Conservation (phyloP, 352 stramenopile genomes). For the Saprolegnia diclina region DNA sequence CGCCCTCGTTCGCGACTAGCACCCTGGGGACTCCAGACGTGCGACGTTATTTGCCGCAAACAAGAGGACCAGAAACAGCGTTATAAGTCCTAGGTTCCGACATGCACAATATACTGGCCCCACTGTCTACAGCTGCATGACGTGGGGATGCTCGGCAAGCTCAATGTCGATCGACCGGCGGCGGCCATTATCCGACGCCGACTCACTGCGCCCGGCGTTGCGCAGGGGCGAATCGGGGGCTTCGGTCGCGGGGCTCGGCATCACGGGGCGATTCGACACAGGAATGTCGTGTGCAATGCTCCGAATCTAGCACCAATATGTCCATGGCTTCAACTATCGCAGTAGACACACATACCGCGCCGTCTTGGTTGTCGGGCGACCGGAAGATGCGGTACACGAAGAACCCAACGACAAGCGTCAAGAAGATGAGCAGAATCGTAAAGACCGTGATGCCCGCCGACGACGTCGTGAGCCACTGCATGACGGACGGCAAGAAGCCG, state of each 20-base stretch:
- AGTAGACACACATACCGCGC: conserved; percentile 21
- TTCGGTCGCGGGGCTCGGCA: not conserved
- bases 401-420: conserved; percentile 36
- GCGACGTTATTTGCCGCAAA: too few species aligned
- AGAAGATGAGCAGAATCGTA: conserved; percentile 36
- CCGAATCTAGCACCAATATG: not conserved
- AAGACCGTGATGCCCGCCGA: conserved; percentile 47
- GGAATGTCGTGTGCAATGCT: not conserved
- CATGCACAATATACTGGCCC: too few species aligned
- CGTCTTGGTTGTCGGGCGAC: conserved; percentile 62
- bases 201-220: not conserved
- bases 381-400: conserved; percentile 52
- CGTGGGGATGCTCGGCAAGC: not conserved
- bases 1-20: too few species aligned
- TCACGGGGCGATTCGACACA: not conserved
- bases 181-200: not conserved
- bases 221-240: not conserved
- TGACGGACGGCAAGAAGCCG: conserved; percentile 43
- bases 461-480: conserved; percentile 47
- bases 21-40: too few species aligned
- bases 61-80: too few species aligned
- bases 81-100: too few species aligned
- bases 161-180: not conserved
- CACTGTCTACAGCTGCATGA: not conserved
- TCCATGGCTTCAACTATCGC: not conserved